Percentiles rank a stretch among this genome's conserved stretches.
These are phyloP conservation scores for Apiotrichum akiyoshidainum DNA, from an alignment of 1,284 basidiomycete species.

Conservation along the genomic window DNA sequence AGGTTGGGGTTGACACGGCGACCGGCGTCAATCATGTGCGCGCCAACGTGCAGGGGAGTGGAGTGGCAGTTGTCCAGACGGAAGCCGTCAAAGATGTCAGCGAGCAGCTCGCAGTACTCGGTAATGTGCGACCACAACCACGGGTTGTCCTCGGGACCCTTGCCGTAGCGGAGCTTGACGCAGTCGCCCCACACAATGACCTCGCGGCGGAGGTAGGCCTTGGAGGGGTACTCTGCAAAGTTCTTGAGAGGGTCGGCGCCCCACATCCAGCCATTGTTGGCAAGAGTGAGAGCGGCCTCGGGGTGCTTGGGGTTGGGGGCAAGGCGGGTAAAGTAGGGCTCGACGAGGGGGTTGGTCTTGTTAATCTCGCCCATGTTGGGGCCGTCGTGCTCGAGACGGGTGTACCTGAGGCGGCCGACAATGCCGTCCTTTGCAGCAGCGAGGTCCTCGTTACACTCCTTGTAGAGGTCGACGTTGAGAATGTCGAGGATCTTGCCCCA, in stretches of 20 bases:
- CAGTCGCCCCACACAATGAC: constrained; percentile 98
- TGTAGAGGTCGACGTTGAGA: constrained; percentile 80
- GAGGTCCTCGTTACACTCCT: constrained; percentile 80
- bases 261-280: constrained; percentile 99
- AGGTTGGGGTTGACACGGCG: constrained; percentile 83
- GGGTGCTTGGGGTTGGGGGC: constrained; percentile 61
- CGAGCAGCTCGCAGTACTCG: constrained; percentile 75
- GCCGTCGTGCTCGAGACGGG: constrained; percentile 73
- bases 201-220: constrained; percentile 90
- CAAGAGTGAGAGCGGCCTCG: constrained; percentile 70
- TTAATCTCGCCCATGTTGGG: constrained; percentile 80
- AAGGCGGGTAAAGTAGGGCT: constrained; percentile 84
- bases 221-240: constrained; percentile 93
- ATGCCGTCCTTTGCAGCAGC: constrained; percentile 69
- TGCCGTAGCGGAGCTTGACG: constrained; percentile 92
- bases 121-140: constrained; percentile 95
- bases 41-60: constrained; percentile 91
- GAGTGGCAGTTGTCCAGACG: constrained; percentile 98
- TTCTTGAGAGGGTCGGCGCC: constrained; percentile 88
- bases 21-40: constrained; percentile 84
- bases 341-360: constrained; percentile 71
- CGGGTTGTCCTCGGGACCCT: constrained; percentile 72
- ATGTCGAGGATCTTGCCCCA: constrained; percentile 78
- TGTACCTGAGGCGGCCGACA: constrained; percentile 72
- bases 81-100: constrained; percentile 85